phyloP scores from a whole-genome alignment of 139 green algal genomes.

The Chlorella sp. region DNA sequence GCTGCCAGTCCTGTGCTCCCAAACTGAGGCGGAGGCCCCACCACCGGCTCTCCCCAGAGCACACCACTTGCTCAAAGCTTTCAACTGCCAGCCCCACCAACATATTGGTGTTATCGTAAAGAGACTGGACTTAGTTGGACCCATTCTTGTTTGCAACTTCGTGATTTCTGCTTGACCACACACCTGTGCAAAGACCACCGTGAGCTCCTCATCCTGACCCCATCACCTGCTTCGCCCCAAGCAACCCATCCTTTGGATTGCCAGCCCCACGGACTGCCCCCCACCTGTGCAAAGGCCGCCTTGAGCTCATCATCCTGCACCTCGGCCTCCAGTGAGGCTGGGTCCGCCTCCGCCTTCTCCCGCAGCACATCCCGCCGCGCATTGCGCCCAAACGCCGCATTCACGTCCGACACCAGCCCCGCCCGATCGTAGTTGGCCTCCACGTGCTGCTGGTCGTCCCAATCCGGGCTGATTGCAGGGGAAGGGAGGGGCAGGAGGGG shows the following conservation, averaged over 20 bases:
- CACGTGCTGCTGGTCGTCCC: constrained; percentile 36
- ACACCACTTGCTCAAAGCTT: too few species aligned
- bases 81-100: too few species aligned
- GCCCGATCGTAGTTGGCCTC: constrained; percentile 43
- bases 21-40: too few species aligned
- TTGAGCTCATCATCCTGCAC: constrained; percentile 29
- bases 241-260: not conserved
- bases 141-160: too few species aligned
- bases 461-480: not conserved
- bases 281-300: constrained; percentile 16
- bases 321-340: constrained; percentile 27
- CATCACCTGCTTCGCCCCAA: too few species aligned
- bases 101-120: too few species aligned
- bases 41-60: too few species aligned
- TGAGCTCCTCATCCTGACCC: too few species aligned
- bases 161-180: too few species aligned
- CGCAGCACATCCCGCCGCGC: constrained; percentile 10
- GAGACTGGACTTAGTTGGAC: too few species aligned
- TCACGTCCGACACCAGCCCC: constrained; percentile 42
- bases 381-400: constrained; percentile 46
- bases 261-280: not conserved
- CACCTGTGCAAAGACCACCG: too few species aligned
- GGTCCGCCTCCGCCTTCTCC: constrained; percentile 27
- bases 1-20: too few species aligned
- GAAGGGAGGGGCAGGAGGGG: not conserved